These are phyloP conservation scores for Kwoniella mangroviensis DNA, from an alignment of 768 basidiomycete genomes.

Conservation along the genomic window DNA sequence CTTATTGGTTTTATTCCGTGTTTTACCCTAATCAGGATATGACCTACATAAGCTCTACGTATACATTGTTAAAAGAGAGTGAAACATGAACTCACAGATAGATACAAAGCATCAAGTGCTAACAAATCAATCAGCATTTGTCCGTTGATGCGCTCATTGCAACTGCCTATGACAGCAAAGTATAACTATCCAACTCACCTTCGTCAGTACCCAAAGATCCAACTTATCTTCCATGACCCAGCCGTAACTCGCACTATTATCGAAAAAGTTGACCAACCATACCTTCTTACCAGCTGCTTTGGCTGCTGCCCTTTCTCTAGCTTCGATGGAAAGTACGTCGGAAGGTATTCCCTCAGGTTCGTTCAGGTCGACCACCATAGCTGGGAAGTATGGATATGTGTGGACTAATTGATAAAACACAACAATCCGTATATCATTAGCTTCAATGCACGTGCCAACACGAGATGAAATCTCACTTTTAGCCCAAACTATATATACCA, in stretches of 20 bases:
- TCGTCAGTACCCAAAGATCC: slow-evolving; percentile 71
- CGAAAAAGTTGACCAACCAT: slow-evolving; percentile 80
- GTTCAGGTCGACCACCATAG: slow-evolving; percentile 67
- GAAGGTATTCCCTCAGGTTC: slow-evolving; percentile 64
- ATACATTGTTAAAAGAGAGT: not conserved
- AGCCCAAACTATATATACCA: slow-evolving; percentile 71
- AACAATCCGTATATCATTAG: not conserved
- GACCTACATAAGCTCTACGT: not conserved
- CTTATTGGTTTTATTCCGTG: slow-evolving; percentile 62
- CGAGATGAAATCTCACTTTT: slow-evolving; percentile 60
- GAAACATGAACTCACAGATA: slow-evolving; percentile 59
- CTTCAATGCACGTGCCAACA: not conserved
- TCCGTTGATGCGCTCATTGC: not conserved
- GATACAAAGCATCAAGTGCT: slow-evolving; percentile 72
- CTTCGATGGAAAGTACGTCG: slow-evolving; percentile 40
- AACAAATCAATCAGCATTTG: not conserved
- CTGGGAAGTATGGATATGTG: slow-evolving; percentile 87
- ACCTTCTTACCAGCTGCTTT: slow-evolving; percentile 59
- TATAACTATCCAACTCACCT: slow-evolving; percentile 61
- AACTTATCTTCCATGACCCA: slow-evolving; percentile 67
- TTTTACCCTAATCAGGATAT: slow-evolving; percentile 36
- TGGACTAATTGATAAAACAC: slow-evolving; percentile 24
- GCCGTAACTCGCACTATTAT: slow-evolving; percentile 68
- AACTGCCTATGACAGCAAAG: not conserved
- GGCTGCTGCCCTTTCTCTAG: slow-evolving; percentile 45